These are phyloP conservation scores for Diaporthe sp. DNA, from an alignment of 2,329 filamentous ascomycete genomes.

Conservation along the genomic window DNA sequence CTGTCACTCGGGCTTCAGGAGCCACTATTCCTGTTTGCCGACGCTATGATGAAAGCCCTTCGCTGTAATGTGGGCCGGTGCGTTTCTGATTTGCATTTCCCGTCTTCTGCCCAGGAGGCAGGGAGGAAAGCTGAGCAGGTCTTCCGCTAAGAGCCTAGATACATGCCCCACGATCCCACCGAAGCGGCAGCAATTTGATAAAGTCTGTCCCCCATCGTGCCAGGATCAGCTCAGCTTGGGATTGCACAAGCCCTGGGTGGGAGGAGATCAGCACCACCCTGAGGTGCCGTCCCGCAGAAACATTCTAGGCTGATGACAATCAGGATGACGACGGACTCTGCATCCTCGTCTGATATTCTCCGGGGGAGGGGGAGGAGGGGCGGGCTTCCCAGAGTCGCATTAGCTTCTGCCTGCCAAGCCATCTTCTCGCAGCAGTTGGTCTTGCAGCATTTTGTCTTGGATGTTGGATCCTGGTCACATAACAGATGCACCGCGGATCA, in stretches of 20 bases:
- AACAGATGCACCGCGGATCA: constrained; percentile 21
- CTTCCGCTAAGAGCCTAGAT: not conserved
- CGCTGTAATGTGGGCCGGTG: constrained; percentile 22
- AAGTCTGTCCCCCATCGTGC: constrained; percentile 2
- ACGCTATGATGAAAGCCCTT: constrained; percentile 39
- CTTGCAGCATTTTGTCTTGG: not conserved
- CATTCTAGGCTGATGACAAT: constrained; percentile 12
- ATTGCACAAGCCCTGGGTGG: not conserved
- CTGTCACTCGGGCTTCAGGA: constrained; percentile 22
- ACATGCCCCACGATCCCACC: constrained; percentile 7
- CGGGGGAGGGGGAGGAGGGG: not conserved
- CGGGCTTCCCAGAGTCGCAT: constrained; percentile 16
- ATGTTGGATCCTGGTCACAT: constrained; percentile 12
- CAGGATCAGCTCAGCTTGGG: constrained; percentile 5
- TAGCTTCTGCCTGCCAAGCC: constrained; percentile 31
- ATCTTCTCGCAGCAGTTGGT: constrained; percentile 16
- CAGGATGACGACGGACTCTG: not conserved
- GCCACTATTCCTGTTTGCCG: constrained; percentile 21
- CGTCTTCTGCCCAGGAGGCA: not conserved
- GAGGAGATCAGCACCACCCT: not conserved
- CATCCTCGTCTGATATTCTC: constrained; percentile 17
- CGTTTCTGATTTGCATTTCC: constrained; percentile 35
- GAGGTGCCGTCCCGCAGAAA: not conserved
- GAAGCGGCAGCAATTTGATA: constrained; percentile 18
- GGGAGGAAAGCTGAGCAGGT: constrained; percentile 3